Conservation (phyloP, 768 basidiomycete genomes). For the Kwoniella shandongensis region DNA sequence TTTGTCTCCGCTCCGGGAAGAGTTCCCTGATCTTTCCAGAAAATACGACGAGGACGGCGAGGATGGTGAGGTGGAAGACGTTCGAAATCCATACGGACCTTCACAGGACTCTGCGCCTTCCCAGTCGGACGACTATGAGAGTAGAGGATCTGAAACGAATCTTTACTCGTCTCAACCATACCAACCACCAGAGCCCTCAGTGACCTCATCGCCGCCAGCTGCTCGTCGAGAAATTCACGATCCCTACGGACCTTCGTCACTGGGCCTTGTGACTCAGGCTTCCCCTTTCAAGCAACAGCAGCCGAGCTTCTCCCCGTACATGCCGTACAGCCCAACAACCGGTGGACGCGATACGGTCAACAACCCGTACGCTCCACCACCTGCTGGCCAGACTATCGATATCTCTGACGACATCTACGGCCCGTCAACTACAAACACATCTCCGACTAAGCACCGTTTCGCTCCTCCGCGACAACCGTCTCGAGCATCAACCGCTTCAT, state of each 20-base stretch:
- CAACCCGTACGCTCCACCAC: constrained; percentile 8
- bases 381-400: neutral
- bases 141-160: too few species aligned
- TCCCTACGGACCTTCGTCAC: constrained; percentile 11
- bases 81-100: constrained; percentile 6
- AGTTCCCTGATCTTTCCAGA: constrained; percentile 8
- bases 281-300: neutral
- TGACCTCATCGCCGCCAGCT: too few species aligned
- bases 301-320: neutral
- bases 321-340: neutral
- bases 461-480: constrained; percentile 7
- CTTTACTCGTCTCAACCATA: too few species aligned
- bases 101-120: neutral
- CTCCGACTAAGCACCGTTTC: constrained; percentile 6
- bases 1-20: constrained; percentile 5
- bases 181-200: neutral
- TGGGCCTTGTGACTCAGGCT: constrained; percentile 3
- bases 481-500: constrained; percentile 7
- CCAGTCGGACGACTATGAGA: too few species aligned
- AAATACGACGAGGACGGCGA: constrained; percentile 18
- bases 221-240: neutral
- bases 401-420: constrained; percentile 14
- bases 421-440: constrained; percentile 3
- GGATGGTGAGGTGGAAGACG: constrained; percentile 1
- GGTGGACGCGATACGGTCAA: neutral